Evolutionary conservation across 140 eudicot species (phyloP), one percentile per base, ranked within the genome.

Genomic region (Anethum foeniculum): DNA sequence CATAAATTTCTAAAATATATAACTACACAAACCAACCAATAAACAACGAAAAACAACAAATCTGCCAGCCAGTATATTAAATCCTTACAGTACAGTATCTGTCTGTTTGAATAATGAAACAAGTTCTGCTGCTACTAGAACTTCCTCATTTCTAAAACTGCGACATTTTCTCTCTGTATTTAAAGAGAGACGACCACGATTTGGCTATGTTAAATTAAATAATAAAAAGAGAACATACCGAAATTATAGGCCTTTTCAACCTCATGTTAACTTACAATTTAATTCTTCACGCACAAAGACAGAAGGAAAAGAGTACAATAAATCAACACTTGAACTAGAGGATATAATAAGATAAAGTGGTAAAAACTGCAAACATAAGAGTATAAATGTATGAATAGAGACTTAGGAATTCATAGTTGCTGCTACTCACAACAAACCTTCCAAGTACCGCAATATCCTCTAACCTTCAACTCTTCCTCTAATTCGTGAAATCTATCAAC

Each of bases 381-480:
- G 1, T 14, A 32, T 14, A 68, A 32, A 68, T 68, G 74, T 68
- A 68, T 14, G 43, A 65, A 12, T 32, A 68, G 6, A 62, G 7
- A 25, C 13, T 60, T 21, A 3, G 3, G 27, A n/a, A n/a, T 60
- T n/a, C 34, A 67, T 67, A 34, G 23, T 68, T 68, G 12, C 44
- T 68, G 74, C 74, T 14, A 68, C 74, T 68, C 74, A 68, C n/a
- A 15, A 82, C 51, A 48, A 73, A 94, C 98, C 98, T 92, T 95
- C 99, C 99, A 95, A 73, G 91, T 88, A 75, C 97, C 99, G 81
- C 28, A 82, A 87, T 92, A 95, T 76, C 99, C 97, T 44, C 85
- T 93, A 74, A 76, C 83, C 85, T 84, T 93, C 79, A 95, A 82
- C 74, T 84, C 91, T 64, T 87, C 88, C 86, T 90, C 89, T 13